Base-by-base conservation (phyloP, 176 grass and related monocot genomes). In the Aegilops sharonensis region DNA sequence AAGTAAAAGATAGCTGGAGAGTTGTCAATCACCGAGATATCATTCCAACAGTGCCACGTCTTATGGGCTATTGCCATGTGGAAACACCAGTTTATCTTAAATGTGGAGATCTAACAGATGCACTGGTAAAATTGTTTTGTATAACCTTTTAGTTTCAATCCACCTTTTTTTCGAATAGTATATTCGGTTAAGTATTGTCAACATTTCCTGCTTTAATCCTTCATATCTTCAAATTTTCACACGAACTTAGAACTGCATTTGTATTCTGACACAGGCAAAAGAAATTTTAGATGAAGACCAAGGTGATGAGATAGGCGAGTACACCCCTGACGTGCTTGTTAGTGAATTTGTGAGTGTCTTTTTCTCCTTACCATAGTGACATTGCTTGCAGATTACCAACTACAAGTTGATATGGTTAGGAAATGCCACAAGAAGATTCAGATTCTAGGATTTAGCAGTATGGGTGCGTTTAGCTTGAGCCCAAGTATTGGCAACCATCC, bases 51-150 rank as follows among this genome's bases (percentile, higher is more conserved):
- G 96, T 98, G 6, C 96, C 93, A 80, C 96, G 93, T 79, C 91
- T 95, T 75, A 95, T 98, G 96, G 96, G 96, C 35, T 98, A 98
- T 84, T 98, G 95, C 82, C 95, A 98, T 87, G 95, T 98, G 82
- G 90, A 92, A 77, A 74, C 92, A 85, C 95, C 95, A 27, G 73
- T 98, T 88, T 98, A 98, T 94, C 95, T 98, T 81, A 77, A 91
- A 87, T 85, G 83, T 88, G 84, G 91, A 81, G 77, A 92, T 87
- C 56, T 93, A 39, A 88, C 92, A 84, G 84, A 95, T 32, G 71
- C 86, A 81, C 45, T 86, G 89, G 95, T 98, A 64, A 78, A 82
- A 78, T 50, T 85, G 68, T 0, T 80, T 42, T 68, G 23, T 64
- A 76, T 52, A 52, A 52, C 45, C 9, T 56, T 52, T 62, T 64